Conservation (phyloP, 352 stramenopile species). For the Pythium rishiriense region DNA sequence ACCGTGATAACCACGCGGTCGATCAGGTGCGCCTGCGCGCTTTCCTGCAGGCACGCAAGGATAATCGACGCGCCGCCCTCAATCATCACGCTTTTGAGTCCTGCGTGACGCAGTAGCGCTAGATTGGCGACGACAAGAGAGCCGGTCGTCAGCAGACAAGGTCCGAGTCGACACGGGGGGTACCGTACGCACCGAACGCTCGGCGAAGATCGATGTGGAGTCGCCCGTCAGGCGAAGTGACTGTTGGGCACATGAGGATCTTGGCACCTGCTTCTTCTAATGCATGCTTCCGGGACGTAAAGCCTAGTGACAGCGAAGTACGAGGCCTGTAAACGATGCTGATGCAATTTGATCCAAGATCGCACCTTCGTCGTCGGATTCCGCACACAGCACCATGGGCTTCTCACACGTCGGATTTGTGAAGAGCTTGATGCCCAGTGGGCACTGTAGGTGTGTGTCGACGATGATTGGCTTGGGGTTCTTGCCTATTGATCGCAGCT, state of each 20-base stretch:
- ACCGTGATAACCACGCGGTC: conserved; percentile 77
- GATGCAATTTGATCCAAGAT: background rate
- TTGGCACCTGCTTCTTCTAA: conserved; percentile 50
- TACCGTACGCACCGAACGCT: conserved; percentile 60
- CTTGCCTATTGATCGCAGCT: conserved; percentile 27
- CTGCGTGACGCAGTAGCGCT: conserved; percentile 32
- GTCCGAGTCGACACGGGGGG: too few species aligned
- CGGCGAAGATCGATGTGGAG: conserved; percentile 56
- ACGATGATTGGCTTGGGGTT: conserved; percentile 80
- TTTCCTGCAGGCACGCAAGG: conserved; percentile 58
- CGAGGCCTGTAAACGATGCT: background rate
- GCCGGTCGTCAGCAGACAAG: too few species aligned
- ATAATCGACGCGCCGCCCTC: conserved; percentile 81
- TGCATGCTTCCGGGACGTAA: conserved; percentile 31
- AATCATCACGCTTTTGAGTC: conserved; percentile 75
- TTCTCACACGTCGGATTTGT: conserved; percentile 65
- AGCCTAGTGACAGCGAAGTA: conserved; percentile 27
- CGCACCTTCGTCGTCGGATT: conserved; percentile 25
- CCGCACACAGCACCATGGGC: conserved; percentile 59
- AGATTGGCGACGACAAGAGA: too few species aligned
- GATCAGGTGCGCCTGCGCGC: conserved; percentile 43
- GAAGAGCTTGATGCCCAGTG: conserved; percentile 74
- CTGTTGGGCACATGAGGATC: conserved; percentile 41
- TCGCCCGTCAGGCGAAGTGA: conserved; percentile 15
- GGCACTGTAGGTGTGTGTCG: conserved; percentile 67